A percentile compares a stretch with the other conserved stretches of the same genome.
Conservation (phyloP, 148 eudicot species). For the Limonium bicolor region DNA sequence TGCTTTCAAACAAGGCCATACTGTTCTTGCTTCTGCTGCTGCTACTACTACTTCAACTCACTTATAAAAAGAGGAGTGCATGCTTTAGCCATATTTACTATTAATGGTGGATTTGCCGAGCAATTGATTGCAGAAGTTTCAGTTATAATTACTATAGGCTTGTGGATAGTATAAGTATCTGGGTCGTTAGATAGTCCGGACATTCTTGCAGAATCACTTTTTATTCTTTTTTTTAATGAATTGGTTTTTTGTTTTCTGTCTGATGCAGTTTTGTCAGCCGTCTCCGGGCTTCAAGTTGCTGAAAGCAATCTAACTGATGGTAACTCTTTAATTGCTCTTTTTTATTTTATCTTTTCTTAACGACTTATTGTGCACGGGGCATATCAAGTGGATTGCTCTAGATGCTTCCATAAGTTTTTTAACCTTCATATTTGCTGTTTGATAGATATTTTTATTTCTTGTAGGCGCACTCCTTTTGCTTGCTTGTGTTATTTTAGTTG, state of each 20-base stretch:
- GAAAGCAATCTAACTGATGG: slow-evolving; percentile 29
- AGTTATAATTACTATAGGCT: not conserved
- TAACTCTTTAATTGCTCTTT: slow-evolving; percentile 30
- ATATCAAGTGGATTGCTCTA: too few relatives aligned
- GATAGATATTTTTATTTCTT: not conserved
- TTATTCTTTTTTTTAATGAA: not conserved
- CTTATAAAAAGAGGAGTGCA: not conserved
- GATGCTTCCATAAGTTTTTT: too few relatives aligned
- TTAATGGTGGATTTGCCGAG: not conserved
- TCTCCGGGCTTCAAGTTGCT: slow-evolving; percentile 72
- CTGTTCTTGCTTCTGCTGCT: too few relatives aligned
- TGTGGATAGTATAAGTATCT: not conserved
- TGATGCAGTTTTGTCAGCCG: slow-evolving; percentile 74
- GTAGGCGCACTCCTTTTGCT: slow-evolving; percentile 15
- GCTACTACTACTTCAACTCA: too few relatives aligned
- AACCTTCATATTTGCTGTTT: not conserved
- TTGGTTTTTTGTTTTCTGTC: not conserved
- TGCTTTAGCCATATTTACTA: not conserved
- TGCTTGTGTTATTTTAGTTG: slow-evolving; percentile 54
- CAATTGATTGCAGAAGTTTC: not conserved
- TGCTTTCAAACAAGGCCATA: too few relatives aligned
- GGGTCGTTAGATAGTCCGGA: too few relatives aligned
- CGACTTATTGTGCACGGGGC: too few relatives aligned
- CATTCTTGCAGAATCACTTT: too few relatives aligned
- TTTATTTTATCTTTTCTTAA: too few relatives aligned